A percentile compares a stretch with the other conserved stretches of the same genome.
These are phyloP conservation scores for Spongiforma sp. DNA, from an alignment of 1,284 basidiomycete genomes.

Conservation along the genomic window DNA sequence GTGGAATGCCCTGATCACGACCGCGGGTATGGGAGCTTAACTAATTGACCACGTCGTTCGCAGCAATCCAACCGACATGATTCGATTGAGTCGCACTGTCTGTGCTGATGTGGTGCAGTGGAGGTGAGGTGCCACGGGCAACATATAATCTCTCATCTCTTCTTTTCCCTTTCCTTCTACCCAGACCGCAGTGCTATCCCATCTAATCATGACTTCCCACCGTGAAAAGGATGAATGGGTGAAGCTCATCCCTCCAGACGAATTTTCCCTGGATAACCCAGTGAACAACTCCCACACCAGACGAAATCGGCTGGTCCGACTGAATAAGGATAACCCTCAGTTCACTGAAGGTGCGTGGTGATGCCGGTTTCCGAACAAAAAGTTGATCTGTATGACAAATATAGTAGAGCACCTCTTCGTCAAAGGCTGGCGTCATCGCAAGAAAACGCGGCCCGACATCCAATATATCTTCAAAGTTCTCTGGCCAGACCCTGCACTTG, in stretches of 20 bases:
- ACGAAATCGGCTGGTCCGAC: slow-evolving; percentile 42
- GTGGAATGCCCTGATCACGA: slow-evolving; percentile 1
- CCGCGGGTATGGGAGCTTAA: slow-evolving; percentile 14
- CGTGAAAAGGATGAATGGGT: slow-evolving; percentile 35
- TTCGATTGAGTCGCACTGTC: slow-evolving; percentile 9
- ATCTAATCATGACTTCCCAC: slow-evolving; percentile 24
- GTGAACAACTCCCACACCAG: slow-evolving; percentile 40
- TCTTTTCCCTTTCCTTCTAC: not conserved
- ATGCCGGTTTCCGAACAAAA: slow-evolving; percentile 5
- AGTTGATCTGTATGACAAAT: slow-evolving; percentile 3
- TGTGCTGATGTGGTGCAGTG: slow-evolving; percentile 26
- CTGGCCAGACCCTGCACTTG: slow-evolving; percentile 47
- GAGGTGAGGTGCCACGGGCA: slow-evolving; percentile 25
- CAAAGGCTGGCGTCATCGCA: slow-evolving; percentile 61
- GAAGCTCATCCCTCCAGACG: slow-evolving; percentile 41
- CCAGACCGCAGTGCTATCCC: slow-evolving; percentile 4
- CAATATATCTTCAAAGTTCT: slow-evolving; percentile 58
- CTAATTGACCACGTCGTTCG: slow-evolving; percentile 24
- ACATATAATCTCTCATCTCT: slow-evolving; percentile 27
- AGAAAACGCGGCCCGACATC: slow-evolving; percentile 55
- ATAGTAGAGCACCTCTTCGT: slow-evolving; percentile 56
- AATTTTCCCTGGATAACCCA: slow-evolving; percentile 51
- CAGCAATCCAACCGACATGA: slow-evolving; percentile 13
- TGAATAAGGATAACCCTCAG: slow-evolving; percentile 28
- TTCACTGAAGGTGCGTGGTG: slow-evolving; percentile 32